Percentiles rank a stretch among this genome's conserved stretches.
Evolutionary conservation across 2,329 filamentous ascomycete genomes (phyloP).

Genomic region (Botrytis galanthina): DNA sequence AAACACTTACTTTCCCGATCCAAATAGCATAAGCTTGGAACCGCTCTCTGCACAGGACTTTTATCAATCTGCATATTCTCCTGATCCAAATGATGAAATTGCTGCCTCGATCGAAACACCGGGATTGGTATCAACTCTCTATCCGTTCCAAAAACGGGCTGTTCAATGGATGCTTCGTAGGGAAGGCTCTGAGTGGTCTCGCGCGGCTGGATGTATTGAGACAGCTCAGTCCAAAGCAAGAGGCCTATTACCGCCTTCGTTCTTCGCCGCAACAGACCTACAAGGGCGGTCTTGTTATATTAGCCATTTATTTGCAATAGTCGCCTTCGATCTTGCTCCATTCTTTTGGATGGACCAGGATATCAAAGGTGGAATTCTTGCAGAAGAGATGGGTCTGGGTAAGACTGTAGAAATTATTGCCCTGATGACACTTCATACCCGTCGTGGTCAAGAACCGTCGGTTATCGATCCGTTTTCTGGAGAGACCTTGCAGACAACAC

Average conservation of each 20-base stretch:
- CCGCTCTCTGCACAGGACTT: constrained; percentile 56
- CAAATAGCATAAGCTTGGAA: constrained; percentile 22
- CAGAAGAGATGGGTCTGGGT: constrained; percentile 81
- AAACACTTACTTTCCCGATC: constrained; percentile 34
- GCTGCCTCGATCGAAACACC: constrained; percentile 45
- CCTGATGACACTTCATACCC: constrained; percentile 63
- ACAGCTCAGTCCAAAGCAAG: not conserved
- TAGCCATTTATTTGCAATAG: constrained; percentile 62
- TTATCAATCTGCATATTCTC: constrained; percentile 66
- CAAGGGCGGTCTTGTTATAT: constrained; percentile 50
- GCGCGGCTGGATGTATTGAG: constrained; percentile 17
- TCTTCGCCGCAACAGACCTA: constrained; percentile 45
- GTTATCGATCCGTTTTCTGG: constrained; percentile 44
- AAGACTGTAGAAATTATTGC: constrained; percentile 76
- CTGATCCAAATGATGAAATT: constrained; percentile 45
- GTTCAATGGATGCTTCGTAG: constrained; percentile 67
- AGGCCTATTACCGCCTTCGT: constrained; percentile 42
- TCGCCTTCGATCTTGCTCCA: constrained; percentile 49
- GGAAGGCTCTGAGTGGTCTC: constrained; percentile 57
- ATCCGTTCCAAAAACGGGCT: constrained; percentile 69
- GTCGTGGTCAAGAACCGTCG: constrained; percentile 30
- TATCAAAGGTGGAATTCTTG: constrained; percentile 52
- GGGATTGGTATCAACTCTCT: constrained; percentile 53
- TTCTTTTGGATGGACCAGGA: constrained; percentile 46
- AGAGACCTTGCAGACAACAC: constrained; percentile 47